phyloP scores from a whole-genome alignment of 345 rosid genomes.

The Citrus cavaleriei region DNA sequence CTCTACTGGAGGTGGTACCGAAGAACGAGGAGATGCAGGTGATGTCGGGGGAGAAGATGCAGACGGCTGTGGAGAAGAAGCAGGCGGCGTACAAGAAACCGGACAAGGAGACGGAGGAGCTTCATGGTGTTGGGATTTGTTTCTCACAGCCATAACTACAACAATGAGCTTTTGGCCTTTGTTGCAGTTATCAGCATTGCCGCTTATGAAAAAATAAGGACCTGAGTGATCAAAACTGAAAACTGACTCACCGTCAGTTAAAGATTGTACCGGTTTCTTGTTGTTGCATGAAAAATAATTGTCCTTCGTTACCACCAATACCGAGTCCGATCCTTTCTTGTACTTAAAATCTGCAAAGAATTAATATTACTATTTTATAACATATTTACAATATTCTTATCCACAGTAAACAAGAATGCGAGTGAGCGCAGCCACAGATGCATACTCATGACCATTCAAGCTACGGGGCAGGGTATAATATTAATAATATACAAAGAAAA shows the following conservation, averaged over 20 bases:
- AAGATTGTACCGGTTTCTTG: slow-evolving; percentile 38
- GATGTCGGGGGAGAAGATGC: slow-evolving; percentile 9
- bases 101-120: slow-evolving; percentile 26
- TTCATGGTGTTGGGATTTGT: slow-evolving; percentile 18
- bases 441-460: no score
- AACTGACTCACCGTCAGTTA: slow-evolving; percentile 55
- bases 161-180: slow-evolving; percentile 57
- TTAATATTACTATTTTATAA: no score
- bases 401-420: no score
- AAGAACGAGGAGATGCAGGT: not conserved
- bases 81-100: not conserved
- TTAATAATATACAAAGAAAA: no score
- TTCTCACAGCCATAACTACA: slow-evolving; percentile 59
- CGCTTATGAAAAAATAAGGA: slow-evolving; percentile 78
- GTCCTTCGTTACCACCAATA: slow-evolving; percentile 50
- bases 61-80: not conserved
- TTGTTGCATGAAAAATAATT: slow-evolving; percentile 59
- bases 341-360: slow-evolving; percentile 64
- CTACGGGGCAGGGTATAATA: no score
- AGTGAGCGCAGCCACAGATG: no score
- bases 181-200: slow-evolving; percentile 57
- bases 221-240: slow-evolving; percentile 65
- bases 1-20: not conserved
- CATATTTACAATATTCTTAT: no score
- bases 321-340: slow-evolving; percentile 67